These are phyloP conservation scores for Boechera divaricarpa DNA, from an alignment of 345 rosid genomes.

Conservation along the genomic window DNA sequence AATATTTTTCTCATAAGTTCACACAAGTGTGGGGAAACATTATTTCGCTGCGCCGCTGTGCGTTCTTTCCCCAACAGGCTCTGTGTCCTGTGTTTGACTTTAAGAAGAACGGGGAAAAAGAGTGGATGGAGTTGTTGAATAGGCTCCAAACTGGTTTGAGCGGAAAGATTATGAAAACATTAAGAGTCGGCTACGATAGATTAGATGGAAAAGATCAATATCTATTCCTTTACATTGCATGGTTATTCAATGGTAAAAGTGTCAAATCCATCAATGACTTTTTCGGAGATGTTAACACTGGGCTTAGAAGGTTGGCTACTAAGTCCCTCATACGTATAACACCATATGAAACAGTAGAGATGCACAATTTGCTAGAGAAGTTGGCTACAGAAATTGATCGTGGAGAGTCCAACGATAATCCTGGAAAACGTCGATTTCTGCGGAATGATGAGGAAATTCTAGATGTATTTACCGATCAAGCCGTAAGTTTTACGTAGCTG, in stretches of 20 bases:
- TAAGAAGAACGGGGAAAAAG: background rate
- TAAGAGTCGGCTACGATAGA: conserved; percentile 41
- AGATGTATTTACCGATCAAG: background rate
- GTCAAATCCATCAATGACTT: background rate
- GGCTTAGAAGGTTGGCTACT: background rate
- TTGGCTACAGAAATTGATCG: conserved; percentile 34
- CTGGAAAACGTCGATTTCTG: conserved; percentile 29
- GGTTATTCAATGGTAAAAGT: conserved; percentile 15
- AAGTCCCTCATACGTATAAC: conserved; percentile 38
- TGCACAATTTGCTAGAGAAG: conserved; percentile 44
- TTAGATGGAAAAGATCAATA: background rate
- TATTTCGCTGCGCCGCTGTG: too few relatives aligned
- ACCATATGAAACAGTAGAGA: background rate
- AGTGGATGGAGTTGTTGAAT: conserved; percentile 34
- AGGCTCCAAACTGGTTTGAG: conserved; percentile 7
- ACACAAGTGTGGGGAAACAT: too few relatives aligned
- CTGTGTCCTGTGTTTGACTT: conserved; percentile 35
- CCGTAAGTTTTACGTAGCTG: background rate
- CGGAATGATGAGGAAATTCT: background rate
- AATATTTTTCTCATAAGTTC: too few relatives aligned
- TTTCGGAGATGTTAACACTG: background rate
- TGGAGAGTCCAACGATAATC: background rate
- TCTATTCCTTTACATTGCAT: conserved; percentile 42
- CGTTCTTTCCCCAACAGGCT: conserved; percentile 7
- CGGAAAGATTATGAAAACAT: background rate